Evolutionary conservation across 1,284 basidiomycete genomes (phyloP).

Genomic region (Paramarasmius palmivorus): DNA sequence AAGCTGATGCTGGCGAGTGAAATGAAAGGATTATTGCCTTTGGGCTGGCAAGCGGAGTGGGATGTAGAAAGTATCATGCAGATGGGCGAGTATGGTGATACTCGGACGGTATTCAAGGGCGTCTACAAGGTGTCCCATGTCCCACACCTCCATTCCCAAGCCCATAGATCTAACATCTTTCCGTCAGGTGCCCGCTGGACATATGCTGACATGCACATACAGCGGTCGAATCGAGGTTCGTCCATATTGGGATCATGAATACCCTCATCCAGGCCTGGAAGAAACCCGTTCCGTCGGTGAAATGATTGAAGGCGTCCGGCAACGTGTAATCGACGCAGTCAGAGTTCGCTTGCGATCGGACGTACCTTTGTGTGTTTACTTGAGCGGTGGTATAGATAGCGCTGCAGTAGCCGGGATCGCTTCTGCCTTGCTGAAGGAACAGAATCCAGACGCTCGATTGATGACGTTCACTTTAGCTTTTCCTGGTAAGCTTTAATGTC

Average conservation of each 20-base stretch:
- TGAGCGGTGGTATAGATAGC: constrained; percentile 22
- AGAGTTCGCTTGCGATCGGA: constrained; percentile 12
- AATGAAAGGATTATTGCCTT: constrained; percentile 20
- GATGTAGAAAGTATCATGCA: constrained; percentile 22
- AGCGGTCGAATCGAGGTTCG: constrained; percentile 6
- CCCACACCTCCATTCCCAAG: not conserved
- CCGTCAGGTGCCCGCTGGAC: constrained; percentile 6
- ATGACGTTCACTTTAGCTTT: constrained; percentile 13
- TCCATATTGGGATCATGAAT: constrained; percentile 15
- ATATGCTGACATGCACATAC: constrained; percentile 4
- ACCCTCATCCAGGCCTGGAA: not conserved
- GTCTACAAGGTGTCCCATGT: constrained; percentile 16
- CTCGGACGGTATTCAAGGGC: constrained; percentile 22
- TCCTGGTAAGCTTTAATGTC: constrained; percentile 3
- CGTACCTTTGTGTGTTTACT: constrained; percentile 16
- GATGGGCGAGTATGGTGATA: constrained; percentile 19
- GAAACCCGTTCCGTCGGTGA: constrained; percentile 8
- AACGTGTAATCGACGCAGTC: constrained; percentile 12
- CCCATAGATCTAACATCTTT: not conserved
- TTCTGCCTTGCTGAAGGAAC: constrained; percentile 9
- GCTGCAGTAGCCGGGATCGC: constrained; percentile 19
- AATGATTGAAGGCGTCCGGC: constrained; percentile 12
- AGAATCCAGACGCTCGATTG: constrained; percentile 8
- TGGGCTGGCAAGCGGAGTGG: constrained; percentile 23
- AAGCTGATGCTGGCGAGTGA: constrained; percentile 21